Percentiles rank a stretch among this genome's conserved stretches.
These are phyloP conservation scores for Sclerotinia nivalis DNA, from an alignment of 2,329 filamentous ascomycete genomes.

Conservation along the genomic window DNA sequence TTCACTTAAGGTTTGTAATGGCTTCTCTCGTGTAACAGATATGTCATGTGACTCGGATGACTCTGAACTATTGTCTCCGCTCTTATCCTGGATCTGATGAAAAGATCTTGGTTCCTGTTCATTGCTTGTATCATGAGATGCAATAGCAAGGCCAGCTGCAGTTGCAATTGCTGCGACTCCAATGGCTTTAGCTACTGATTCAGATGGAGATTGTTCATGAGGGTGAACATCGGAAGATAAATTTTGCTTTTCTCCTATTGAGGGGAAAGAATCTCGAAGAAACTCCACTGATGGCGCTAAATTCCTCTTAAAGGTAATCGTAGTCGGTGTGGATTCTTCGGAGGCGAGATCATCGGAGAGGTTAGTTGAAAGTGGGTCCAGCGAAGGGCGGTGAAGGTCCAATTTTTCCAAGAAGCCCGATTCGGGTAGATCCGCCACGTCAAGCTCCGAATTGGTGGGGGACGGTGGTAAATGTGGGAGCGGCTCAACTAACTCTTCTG, in stretches of 20 bases:
- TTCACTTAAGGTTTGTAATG: conserved; percentile 28
- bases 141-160: conserved; percentile 33
- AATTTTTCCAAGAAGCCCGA: conserved; percentile 17
- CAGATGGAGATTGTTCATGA: conserved; percentile 18
- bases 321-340: conserved; percentile 68
- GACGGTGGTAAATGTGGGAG: conserved; percentile 54
- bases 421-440: conserved; percentile 23
- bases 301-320: conserved; percentile 44
- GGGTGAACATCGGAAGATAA: conserved; percentile 17
- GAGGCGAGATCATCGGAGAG: conserved; percentile 56
- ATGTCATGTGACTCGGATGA: conserved; percentile 24
- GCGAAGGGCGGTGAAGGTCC: conserved; percentile 21
- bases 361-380: conserved; percentile 42
- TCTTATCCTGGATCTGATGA: conserved; percentile 32
- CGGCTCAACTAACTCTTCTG: conserved; percentile 42
- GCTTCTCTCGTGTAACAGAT: conserved; percentile 26
- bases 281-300: conserved; percentile 21
- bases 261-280: conserved; percentile 20
- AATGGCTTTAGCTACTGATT: conserved; percentile 29
- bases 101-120: conserved; percentile 46
- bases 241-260: conserved; percentile 10
- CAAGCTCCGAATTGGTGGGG: conserved; percentile 46
- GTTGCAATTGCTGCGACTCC: conserved; percentile 28
- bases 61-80: conserved; percentile 24
- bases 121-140: conserved; percentile 36